These are phyloP conservation scores for Roridomyces roridus DNA, from an alignment of 768 basidiomycete genomes.

Conservation along the genomic window DNA sequence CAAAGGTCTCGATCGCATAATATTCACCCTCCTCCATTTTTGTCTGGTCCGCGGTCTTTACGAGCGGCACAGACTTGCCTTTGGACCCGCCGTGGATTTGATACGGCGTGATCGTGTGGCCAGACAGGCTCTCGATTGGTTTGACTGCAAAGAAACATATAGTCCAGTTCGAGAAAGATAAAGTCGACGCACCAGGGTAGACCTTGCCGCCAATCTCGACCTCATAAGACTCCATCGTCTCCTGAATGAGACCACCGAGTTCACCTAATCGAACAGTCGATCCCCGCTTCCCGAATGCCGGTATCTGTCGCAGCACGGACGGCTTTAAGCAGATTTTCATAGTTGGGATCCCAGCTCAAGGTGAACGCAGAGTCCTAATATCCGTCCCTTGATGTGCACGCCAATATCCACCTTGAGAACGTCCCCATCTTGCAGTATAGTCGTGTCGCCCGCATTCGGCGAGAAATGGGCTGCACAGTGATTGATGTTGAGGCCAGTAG, in stretches of 20 bases:
- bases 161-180: background rate
- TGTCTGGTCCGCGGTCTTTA: conserved; percentile 87
- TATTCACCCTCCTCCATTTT: conserved; percentile 99
- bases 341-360: conserved; percentile 85
- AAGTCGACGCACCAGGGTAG: conserved; percentile 65
- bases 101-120: conserved; percentile 90
- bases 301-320: conserved; percentile 95
- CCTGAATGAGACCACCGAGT: conserved; percentile 90
- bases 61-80: conserved; percentile 86
- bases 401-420: conserved; percentile 98
- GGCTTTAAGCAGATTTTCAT: conserved; percentile 87
- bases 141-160: conserved; percentile 69
- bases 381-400: conserved; percentile 96
- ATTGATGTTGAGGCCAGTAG: conserved; percentile 93
- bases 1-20: conserved; percentile 99
- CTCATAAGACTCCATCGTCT: conserved; percentile 99
- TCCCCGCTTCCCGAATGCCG: conserved; percentile 94
- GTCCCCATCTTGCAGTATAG: conserved; percentile 80
- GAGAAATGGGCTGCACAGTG: conserved; percentile 96
- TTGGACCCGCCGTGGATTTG: conserved; percentile 79
- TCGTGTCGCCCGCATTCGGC: conserved; percentile 92
- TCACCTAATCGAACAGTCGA: conserved; percentile 95
- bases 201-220: conserved; percentile 90
- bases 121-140: conserved; percentile 91
- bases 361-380: conserved; percentile 97